Conservation (phyloP, 345 rosid genomes). For the Eucalyptus globulus region DNA sequence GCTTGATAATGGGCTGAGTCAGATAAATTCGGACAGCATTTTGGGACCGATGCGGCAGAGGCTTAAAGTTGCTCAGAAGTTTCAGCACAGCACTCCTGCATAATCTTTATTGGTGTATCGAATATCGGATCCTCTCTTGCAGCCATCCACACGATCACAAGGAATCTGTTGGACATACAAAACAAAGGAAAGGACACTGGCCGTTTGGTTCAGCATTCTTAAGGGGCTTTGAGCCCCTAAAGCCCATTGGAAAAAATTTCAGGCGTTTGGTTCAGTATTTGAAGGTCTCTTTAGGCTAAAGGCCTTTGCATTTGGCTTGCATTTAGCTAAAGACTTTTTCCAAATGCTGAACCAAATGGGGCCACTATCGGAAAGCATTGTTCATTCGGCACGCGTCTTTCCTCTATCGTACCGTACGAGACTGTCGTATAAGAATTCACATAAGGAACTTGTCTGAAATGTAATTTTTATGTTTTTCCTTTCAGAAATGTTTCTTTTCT, state of each 20-base stretch:
- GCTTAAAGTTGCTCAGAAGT: not conserved
- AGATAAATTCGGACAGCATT: not conserved
- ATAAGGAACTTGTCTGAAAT: not conserved
- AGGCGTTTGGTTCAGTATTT: too few species aligned
- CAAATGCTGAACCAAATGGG: too few species aligned
- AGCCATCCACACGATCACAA: not conserved
- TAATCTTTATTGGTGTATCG: not conserved
- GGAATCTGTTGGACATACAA: not conserved
- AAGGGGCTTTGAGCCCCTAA: too few species aligned
- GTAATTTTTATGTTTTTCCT: not conserved
- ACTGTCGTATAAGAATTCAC: not conserved
- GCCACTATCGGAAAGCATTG: not conserved
- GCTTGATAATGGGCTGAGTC: not conserved
- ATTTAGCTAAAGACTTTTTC: too few species aligned
- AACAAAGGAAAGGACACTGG: not conserved
- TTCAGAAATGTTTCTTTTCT: not conserved
- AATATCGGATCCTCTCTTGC: not conserved
- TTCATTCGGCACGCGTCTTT: too few species aligned
- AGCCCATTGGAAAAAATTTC: too few species aligned
- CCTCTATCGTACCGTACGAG: too few species aligned
- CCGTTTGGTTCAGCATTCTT: too few species aligned
- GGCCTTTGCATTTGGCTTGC: too few species aligned
- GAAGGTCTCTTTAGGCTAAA: too few species aligned
- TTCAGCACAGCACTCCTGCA: not conserved
- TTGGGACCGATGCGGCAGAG: not conserved